Evolutionary conservation across 257 asterid genomes (phyloP).

Genomic region (Rauvolfia tetraphylla): DNA sequence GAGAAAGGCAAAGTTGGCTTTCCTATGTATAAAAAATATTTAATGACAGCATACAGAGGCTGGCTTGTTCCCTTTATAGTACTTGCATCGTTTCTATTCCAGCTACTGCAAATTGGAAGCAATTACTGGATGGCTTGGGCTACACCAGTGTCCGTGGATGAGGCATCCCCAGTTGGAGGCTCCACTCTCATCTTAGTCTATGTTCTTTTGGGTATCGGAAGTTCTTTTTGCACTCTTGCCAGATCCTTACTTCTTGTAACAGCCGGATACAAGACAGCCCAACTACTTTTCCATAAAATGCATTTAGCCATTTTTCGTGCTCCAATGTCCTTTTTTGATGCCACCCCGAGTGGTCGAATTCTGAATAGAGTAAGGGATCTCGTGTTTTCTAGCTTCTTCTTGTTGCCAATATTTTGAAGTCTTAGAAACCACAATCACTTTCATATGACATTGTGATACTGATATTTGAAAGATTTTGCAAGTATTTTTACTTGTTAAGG

Average conservation of each 20-base stretch:
- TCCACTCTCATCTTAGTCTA: conserved; percentile 74
- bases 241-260: conserved; percentile 54
- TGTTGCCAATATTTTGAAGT: neutral
- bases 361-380: conserved; percentile 66
- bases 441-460: neutral
- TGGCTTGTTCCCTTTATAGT: conserved; percentile 73
- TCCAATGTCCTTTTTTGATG: conserved; percentile 93
- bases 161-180: conserved; percentile 47
- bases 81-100: conserved; percentile 60
- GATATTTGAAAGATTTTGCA: neutral
- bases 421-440: neutral
- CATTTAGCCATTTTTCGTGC: conserved; percentile 72
- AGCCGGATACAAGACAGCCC: conserved; percentile 70
- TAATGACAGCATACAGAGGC: conserved; percentile 81
- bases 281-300: conserved; percentile 68
- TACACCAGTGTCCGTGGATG: conserved; percentile 71
- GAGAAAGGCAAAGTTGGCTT: conserved; percentile 80
- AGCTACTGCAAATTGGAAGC: conserved; percentile 80
- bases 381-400: neutral
- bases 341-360: conserved; percentile 96
- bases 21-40: conserved; percentile 75
- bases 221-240: conserved; percentile 59
- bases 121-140: conserved; percentile 99
- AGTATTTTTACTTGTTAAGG: neutral
- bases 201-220: conserved; percentile 58